These are phyloP conservation scores for Scheffersomyces spartinae DNA, from an alignment of 805 yeast species.

Conservation along the genomic window DNA sequence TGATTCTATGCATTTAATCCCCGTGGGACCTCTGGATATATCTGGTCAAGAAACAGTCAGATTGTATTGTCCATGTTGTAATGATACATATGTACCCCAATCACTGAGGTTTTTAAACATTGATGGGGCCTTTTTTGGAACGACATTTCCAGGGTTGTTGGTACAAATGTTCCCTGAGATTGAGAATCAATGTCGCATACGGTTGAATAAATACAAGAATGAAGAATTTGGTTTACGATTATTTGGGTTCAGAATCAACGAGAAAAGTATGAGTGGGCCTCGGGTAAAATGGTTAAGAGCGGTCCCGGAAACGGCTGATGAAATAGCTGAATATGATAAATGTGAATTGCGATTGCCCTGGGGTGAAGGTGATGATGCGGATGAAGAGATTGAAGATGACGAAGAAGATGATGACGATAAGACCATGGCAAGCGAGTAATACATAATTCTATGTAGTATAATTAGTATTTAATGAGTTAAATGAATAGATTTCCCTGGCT, in stretches of 20 bases:
- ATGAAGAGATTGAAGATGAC: constrained; percentile 13
- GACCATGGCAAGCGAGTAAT: constrained; percentile 30
- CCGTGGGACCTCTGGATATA: constrained; percentile 83
- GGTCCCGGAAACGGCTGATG: constrained; percentile 53
- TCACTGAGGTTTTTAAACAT: constrained; percentile 78
- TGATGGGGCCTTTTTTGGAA: constrained; percentile 96
- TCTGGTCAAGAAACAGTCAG: constrained; percentile 90
- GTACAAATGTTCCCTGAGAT: constrained; percentile 87
- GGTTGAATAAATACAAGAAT: constrained; percentile 36
- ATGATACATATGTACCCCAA: constrained; percentile 80
- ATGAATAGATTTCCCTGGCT: constrained; percentile 53
- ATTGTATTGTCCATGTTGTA: constrained; percentile 88
- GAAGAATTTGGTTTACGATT: constrained; percentile 58
- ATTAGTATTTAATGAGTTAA: constrained; percentile 55
- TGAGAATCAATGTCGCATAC: constrained; percentile 58
- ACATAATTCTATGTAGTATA: too few species aligned
- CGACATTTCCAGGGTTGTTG: constrained; percentile 88
- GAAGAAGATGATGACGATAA: constrained; percentile 17
- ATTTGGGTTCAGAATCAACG: constrained; percentile 80
- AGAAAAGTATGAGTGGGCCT: constrained; percentile 71
- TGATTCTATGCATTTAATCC: constrained; percentile 80
- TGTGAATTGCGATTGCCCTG: constrained; percentile 54
- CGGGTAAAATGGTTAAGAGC: constrained; percentile 92
- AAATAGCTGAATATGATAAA: constrained; percentile 46
- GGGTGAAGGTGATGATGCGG: constrained; percentile 16